These are phyloP conservation scores for Calonectria hongkongensis DNA, from an alignment of 2,329 filamentous ascomycete species.

Conservation along the genomic window DNA sequence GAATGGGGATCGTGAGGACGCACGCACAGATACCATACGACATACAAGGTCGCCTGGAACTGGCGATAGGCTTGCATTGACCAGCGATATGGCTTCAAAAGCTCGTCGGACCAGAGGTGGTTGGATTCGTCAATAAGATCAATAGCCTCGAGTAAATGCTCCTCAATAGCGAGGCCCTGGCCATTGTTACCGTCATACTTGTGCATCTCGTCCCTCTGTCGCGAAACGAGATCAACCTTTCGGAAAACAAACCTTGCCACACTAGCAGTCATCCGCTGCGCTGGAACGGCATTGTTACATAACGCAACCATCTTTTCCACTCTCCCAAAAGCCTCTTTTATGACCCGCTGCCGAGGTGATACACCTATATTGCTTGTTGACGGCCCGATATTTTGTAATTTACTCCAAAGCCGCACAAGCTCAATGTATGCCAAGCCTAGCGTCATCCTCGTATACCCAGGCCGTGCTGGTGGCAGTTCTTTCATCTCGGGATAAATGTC, in stretches of 20 bases:
- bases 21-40: conserved; percentile 66
- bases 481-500: conserved; percentile 68
- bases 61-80: conserved; percentile 62
- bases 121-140: conserved; percentile 58
- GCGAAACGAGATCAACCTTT: conserved; percentile 70
- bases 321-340: conserved; percentile 63
- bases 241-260: conserved; percentile 55
- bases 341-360: conserved; percentile 62
- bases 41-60: conserved; percentile 65
- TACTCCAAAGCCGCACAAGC: conserved; percentile 59
- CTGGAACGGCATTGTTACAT: conserved; percentile 72
- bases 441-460: conserved; percentile 75
- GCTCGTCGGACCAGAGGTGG: conserved; percentile 58
- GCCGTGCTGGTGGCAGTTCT: conserved; percentile 66
- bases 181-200: conserved; percentile 42
- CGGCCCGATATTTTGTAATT: conserved; percentile 47
- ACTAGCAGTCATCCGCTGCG: conserved; percentile 56
- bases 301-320: conserved; percentile 51
- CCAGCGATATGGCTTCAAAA: conserved; percentile 63
- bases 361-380: conserved; percentile 41
- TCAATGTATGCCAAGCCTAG: conserved; percentile 73
- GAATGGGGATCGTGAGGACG: conserved; percentile 56
- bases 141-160: conserved; percentile 59
- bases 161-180: conserved; percentile 52
- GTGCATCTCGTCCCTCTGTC: conserved; percentile 60